A percentile compares a stretch with the other conserved stretches of the same genome.
Evolutionary conservation across 2,329 filamentous ascomycete genomes (phyloP).

Genomic region (Trichoderma pleuroti): DNA sequence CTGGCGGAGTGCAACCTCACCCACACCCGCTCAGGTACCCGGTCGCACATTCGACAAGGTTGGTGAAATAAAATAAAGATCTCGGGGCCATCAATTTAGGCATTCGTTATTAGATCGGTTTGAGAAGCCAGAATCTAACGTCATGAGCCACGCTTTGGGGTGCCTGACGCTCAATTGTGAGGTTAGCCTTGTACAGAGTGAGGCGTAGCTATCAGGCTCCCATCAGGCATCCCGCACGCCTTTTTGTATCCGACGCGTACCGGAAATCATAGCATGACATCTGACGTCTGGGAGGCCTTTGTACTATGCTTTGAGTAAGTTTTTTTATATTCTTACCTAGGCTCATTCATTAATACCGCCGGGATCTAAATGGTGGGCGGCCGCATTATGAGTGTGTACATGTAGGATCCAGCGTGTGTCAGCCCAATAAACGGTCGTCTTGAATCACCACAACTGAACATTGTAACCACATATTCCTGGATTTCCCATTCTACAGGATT

Average conservation of each 20-base stretch:
- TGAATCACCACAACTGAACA: neutral
- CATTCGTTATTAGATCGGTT: neutral
- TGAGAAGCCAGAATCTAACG: neutral
- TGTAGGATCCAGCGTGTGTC: neutral
- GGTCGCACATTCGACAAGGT: neutral
- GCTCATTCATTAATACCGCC: neutral
- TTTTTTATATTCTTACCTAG: neutral
- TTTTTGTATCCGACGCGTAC: too few relatives aligned
- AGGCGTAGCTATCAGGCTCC: neutral
- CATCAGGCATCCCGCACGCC: neutral
- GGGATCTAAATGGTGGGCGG: neutral
- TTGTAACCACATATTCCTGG: neutral
- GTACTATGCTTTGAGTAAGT: neutral
- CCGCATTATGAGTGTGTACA: neutral
- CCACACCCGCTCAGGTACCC: neutral
- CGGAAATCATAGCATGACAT: neutral
- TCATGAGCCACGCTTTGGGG: neutral
- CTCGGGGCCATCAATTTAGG: neutral
- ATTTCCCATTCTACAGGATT: neutral
- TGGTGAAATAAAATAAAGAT: too few relatives aligned
- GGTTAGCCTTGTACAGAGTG: neutral
- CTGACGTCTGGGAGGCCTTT: neutral
- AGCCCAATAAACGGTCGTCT: neutral
- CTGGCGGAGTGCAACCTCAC: neutral
- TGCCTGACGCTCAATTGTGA: neutral